Conservation (phyloP, 768 basidiomycete genomes). For the Pilatotrama ljubarskyi region DNA sequence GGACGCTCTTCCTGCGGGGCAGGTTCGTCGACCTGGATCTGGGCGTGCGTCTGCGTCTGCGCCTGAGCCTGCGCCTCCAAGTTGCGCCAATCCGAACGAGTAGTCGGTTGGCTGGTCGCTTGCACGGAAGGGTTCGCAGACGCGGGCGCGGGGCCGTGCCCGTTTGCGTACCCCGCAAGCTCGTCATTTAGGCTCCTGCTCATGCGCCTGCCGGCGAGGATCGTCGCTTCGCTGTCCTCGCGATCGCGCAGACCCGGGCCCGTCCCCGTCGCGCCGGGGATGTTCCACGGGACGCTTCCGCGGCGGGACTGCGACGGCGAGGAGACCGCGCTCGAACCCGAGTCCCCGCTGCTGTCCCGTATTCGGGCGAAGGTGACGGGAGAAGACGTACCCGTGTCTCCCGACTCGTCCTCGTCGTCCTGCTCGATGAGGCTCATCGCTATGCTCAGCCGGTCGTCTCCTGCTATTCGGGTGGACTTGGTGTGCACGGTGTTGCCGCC, state of each 20-base stretch:
- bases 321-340: slow-evolving; percentile 5
- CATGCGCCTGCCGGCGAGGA: slow-evolving; percentile 45
- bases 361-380: slow-evolving; percentile 17
- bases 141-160: background rate
- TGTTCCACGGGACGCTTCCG: slow-evolving; percentile 63
- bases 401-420: slow-evolving; percentile 18
- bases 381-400: slow-evolving; percentile 14
- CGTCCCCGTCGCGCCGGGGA: slow-evolving; percentile 39
- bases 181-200: slow-evolving; percentile 63
- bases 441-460: slow-evolving; percentile 23
- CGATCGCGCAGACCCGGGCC: slow-evolving; percentile 40
- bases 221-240: slow-evolving; percentile 57
- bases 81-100: slow-evolving; percentile 52
- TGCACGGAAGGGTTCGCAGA: slow-evolving; percentile 27
- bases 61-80: slow-evolving; percentile 40
- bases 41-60: slow-evolving; percentile 20
- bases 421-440: slow-evolving; percentile 43
- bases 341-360: slow-evolving; percentile 13
- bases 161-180: slow-evolving; percentile 17
- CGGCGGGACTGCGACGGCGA: slow-evolving; percentile 36
- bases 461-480: background rate
- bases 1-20: slow-evolving; percentile 6
- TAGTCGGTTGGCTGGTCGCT: slow-evolving; percentile 47
- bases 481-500: slow-evolving; percentile 30
- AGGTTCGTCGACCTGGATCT: background rate